Evolutionary conservation across 2,329 filamentous ascomycete species (phyloP), one percentile per base, ranked within the genome.

Genomic region (Claviceps fusiformis): DNA sequence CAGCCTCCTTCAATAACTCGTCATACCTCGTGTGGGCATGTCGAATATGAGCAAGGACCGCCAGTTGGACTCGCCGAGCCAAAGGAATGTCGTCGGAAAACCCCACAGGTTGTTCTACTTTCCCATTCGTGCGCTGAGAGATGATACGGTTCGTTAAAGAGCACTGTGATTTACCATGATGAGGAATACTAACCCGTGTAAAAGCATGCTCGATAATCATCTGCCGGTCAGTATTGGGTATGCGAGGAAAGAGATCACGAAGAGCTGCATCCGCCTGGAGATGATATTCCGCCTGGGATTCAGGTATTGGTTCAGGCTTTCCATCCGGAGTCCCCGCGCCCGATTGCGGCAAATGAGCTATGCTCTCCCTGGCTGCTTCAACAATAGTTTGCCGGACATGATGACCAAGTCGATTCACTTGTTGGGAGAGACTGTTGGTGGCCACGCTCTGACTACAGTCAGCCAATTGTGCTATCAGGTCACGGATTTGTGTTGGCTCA

Each of bases 11-110:
- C 17, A 85, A 69, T 19, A 85, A 70, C 56, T 77, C 66, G 63
- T 86, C 82, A 69, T 86, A 86, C 61, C 79, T 75, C 6, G 82
- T 86, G 61, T 84, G 80, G n/a, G 68, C 80, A 62, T 86, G 82
- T 46, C 82, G 75, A 61, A 86, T 85, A 62, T 85, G 82, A 55
- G 82, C 81, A 61, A 85, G 73, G 10, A 83, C 81, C 43, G 82
- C 82, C 51, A 85, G 74, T 64, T 85, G 81, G 50, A 83, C 81
- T 57, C 82, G 75, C 27, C 81, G 78, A 45, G 80, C 79, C 47
- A 86, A 70, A 10, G 80, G 71, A 50, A 85, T 70, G 51, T 79
- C 71, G 41, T 68, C 63, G 31, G 77, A 79, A 57, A 83, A 71
- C 44, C 82, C 82, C 59, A 85, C 82, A 55, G 77, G 76, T 41